Evolutionary conservation across 2,329 filamentous ascomycete species (phyloP).

Genomic region (Microdochium paspali): DNA sequence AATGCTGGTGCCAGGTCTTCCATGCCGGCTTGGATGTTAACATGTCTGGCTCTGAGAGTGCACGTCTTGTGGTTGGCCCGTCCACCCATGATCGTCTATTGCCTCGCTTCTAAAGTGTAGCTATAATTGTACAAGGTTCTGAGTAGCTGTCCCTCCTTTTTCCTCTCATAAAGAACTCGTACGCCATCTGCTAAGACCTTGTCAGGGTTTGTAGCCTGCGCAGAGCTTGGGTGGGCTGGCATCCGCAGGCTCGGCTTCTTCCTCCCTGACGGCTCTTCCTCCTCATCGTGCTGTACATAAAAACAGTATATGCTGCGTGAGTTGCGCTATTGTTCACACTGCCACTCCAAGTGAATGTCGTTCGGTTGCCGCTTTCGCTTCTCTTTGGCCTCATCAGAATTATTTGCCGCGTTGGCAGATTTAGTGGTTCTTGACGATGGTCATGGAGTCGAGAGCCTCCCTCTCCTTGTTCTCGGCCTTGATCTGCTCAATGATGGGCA

Average conservation of each 20-base stretch:
- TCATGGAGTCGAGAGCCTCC: slow-evolving; percentile 29
- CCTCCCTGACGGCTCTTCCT: neutral
- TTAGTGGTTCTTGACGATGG: slow-evolving; percentile 18
- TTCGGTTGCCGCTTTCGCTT: neutral
- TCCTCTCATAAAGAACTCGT: neutral
- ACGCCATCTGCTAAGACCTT: too few species aligned
- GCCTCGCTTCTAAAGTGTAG: slow-evolving; percentile 1
- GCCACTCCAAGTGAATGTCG: neutral
- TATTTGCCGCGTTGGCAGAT: neutral
- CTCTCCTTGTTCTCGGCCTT: slow-evolving; percentile 37
- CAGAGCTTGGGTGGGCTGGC: too few species aligned
- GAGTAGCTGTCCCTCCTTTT: neutral
- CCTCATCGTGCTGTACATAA: neutral
- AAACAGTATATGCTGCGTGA: neutral
- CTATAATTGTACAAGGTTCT: neutral
- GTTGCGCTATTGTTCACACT: neutral
- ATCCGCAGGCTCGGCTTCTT: neutral
- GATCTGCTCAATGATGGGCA: slow-evolving; percentile 41
- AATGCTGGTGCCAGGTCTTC: too few species aligned
- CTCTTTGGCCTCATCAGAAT: neutral
- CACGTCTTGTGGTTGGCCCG: neutral
- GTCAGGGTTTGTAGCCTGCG: too few species aligned
- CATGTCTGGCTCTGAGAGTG: too few species aligned
- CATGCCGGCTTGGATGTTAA: too few species aligned
- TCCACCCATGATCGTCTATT: neutral